Base-by-base conservation (phyloP, 2,329 filamentous ascomycete genomes). In the Calonectria crousiana region DNA sequence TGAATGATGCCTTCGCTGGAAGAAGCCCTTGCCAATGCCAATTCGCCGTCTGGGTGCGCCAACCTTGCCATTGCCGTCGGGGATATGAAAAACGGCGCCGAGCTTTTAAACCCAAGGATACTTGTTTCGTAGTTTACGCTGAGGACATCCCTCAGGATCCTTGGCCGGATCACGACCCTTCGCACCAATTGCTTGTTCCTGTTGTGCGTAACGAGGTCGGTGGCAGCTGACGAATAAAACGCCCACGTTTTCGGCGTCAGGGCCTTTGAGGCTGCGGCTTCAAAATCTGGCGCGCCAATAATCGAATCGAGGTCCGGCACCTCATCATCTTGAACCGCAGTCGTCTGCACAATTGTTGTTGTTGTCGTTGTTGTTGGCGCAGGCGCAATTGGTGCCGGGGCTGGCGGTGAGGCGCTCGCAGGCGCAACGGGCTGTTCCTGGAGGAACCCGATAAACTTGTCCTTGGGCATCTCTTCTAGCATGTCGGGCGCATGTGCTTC, bases 181-280 rank as follows among this genome's bases (percentile, higher is more conserved):
- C 86, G 83, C 73, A 89, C 87, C 60, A 86, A 84, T 1, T 85
- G 85, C 69, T 87, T 87, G 78, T 90, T 91, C 16, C 86, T 85
- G 30, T 86, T 83, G 3, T 86, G 85, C 2, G 89, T 90, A 72
- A 90, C 81, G 5, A 89, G 81, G 80, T 91, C 89, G 13, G 88
- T 90, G 16, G 89, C 86, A 0, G 89, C 89, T 23, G 88, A 88
- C 18, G 87, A 88, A 77, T 90, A 90, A 76, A 90, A 91, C 0
- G 89, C 89, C 88, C 88, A 90, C 3, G 87, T 87, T 77, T 90
- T 90, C 23, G 83, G 82, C 9, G 83, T 85, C 2, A 88, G 83
- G 0, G 85, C 86, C 44, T 85, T 85, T 9, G 85, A 84, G 1
- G 89, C 90, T 0, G 87, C 81, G 4, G 76, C 74, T 73, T 89